Evolutionary conservation across 2,329 filamentous ascomycete genomes (phyloP).

Genomic region (Periconia sp.): DNA sequence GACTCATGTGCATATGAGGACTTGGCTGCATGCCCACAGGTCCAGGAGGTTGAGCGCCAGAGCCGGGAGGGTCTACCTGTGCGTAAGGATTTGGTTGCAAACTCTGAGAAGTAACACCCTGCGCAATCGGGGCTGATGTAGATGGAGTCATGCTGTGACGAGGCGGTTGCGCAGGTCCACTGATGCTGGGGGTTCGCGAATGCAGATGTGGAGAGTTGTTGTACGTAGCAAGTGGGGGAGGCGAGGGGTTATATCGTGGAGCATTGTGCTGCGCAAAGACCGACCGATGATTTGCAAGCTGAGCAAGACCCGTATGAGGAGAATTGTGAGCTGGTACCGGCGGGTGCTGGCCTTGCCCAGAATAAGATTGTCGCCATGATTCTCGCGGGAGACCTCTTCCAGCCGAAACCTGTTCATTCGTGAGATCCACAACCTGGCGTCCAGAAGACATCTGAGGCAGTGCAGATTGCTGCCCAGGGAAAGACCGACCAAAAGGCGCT

Average conservation of each 20-base stretch:
- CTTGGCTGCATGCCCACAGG: constrained; percentile 41
- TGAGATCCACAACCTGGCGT: constrained; percentile 35
- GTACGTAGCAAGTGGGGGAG: constrained; percentile 32
- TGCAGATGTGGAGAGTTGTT: constrained; percentile 37
- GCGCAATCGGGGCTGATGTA: constrained; percentile 17
- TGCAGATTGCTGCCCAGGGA: constrained; percentile 30
- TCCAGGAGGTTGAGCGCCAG: constrained; percentile 26
- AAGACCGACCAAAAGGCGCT: constrained; percentile 24
- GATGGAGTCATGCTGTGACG: constrained; percentile 27
- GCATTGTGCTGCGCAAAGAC: constrained; percentile 37
- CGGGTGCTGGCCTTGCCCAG: constrained; percentile 29
- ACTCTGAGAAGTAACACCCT: constrained; percentile 27
- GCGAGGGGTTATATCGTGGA: constrained; percentile 35
- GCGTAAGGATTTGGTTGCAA: constrained; percentile 42
- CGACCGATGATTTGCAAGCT: constrained; percentile 32
- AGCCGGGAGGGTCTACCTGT: constrained; percentile 38
- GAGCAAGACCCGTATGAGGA: constrained; percentile 29
- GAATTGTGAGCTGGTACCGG: constrained; percentile 26
- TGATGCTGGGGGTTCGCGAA: constrained; percentile 39
- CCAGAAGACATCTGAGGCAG: constrained; percentile 21
- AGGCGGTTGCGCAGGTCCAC: constrained; percentile 25
- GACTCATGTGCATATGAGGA: constrained; percentile 35
- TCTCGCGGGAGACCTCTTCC: constrained; percentile 26
- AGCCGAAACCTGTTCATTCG: constrained; percentile 27
- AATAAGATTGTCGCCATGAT: constrained; percentile 33